phyloP scores from a whole-genome alignment of 805 yeast species.

The Wickerhamiella hasegawae region DNA sequence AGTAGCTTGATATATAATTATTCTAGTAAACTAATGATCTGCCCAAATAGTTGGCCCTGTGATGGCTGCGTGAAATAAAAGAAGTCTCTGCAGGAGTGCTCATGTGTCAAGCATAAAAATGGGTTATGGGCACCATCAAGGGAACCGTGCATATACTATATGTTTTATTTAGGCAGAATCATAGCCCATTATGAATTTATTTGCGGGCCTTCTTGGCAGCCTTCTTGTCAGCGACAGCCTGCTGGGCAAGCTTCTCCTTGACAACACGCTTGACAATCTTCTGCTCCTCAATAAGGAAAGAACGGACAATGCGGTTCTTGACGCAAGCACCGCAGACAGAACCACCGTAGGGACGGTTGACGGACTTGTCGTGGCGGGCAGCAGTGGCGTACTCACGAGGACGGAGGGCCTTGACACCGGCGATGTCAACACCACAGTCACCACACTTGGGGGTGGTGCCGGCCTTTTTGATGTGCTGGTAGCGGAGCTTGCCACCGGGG shows the following conservation, averaged over 20 bases:
- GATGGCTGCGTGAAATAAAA: no score
- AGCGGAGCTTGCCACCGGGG: slow-evolving; percentile 98
- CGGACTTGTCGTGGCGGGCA: slow-evolving; percentile 95
- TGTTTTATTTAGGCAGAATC: no score
- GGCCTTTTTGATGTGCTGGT: slow-evolving; percentile 89
- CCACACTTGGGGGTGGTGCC: slow-evolving; percentile 66
- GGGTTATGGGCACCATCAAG: background rate
- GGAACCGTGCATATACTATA: background rate
- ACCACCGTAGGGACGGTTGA: slow-evolving; percentile 99
- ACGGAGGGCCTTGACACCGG: slow-evolving; percentile 88
- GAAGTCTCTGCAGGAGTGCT: no score
- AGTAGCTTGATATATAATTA: no score
- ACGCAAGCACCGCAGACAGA: slow-evolving; percentile 92
- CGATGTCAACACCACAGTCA: slow-evolving; percentile 52
- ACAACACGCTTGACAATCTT: slow-evolving; percentile 99
- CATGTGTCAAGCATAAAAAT: no score
- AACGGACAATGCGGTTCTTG: slow-evolving; percentile 98
- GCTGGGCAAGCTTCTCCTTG: slow-evolving; percentile 89
- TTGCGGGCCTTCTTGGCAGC: slow-evolving; percentile 16
- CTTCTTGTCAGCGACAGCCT: slow-evolving; percentile 21
- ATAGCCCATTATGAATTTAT: no score
- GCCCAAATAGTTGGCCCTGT: no score
- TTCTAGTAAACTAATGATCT: no score
- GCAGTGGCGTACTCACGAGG: slow-evolving; percentile 95
- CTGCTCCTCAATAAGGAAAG: slow-evolving; percentile 99